phyloP scores from a whole-genome alignment of 2,329 filamentous ascomycete genomes.

The Botrytis fabae region DNA sequence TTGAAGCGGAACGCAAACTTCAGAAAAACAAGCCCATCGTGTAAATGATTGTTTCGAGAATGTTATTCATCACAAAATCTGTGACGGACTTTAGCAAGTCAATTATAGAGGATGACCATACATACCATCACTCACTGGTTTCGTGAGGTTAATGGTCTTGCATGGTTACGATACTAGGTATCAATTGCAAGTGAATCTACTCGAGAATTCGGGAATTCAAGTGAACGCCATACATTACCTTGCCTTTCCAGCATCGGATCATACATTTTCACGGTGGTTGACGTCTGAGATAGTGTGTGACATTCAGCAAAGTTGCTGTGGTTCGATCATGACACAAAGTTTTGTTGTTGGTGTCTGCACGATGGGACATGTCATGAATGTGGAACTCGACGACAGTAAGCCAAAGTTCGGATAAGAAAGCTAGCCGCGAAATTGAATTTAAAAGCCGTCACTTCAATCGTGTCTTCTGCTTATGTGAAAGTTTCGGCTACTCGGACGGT shows the following conservation, averaged over 20 bases:
- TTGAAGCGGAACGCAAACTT: neutral
- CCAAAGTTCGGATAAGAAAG: neutral
- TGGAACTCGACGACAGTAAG: neutral
- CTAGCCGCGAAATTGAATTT: neutral
- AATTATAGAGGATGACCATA: neutral
- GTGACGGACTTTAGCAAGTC: neutral
- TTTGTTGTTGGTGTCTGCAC: neutral
- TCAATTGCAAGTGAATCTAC: neutral
- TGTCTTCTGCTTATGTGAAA: neutral
- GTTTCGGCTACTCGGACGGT: neutral
- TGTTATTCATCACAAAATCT: neutral
- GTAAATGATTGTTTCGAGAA: neutral
- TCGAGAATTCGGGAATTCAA: neutral
- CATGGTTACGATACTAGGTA: neutral
- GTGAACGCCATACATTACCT: neutral
- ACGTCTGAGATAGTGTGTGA: neutral
- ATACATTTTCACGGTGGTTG: too few species aligned
- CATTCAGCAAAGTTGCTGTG: conserved; percentile 2
- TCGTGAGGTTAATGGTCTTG: neutral
- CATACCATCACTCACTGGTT: neutral
- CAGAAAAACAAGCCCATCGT: neutral
- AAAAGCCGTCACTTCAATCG: neutral
- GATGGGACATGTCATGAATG: neutral
- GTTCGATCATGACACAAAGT: neutral
- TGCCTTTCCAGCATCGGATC: neutral